These are phyloP conservation scores for Phytopythium mirpurense DNA, from an alignment of 352 stramenopile genomes.

Conservation along the genomic window DNA sequence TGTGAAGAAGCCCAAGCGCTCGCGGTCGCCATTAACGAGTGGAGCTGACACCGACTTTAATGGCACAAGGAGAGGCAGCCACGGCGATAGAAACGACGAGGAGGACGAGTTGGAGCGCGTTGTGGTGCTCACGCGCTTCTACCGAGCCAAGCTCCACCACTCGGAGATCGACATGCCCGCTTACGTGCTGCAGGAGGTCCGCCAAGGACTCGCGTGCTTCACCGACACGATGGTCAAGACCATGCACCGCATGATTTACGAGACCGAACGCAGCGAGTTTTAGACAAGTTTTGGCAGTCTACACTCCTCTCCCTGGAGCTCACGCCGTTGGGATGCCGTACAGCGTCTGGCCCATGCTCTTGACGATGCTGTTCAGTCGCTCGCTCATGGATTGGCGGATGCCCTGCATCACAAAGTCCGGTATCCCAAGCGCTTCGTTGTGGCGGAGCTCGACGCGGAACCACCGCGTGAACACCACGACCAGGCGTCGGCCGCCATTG, in stretches of 20 bases:
- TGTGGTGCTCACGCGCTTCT: constrained; percentile 27
- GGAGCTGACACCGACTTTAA: no score
- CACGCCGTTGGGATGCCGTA: constrained; percentile 11
- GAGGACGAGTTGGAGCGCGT: constrained; percentile 25
- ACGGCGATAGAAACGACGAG: no score
- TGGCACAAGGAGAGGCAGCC: no score
- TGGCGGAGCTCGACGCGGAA: constrained; percentile 21
- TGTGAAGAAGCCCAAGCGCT: no score
- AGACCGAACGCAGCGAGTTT: constrained; percentile 6
- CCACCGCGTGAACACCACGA: constrained; percentile 26
- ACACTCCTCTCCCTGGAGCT: no score
- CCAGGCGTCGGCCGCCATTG: constrained; percentile 9
- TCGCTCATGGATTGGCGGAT: constrained; percentile 15
- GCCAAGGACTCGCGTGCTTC: constrained; percentile 25
- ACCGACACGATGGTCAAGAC: constrained; percentile 33
- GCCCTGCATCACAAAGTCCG: constrained; percentile 14
- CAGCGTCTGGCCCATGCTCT: constrained; percentile 24
- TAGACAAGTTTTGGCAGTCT: not conserved
- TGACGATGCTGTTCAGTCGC: constrained; percentile 23
- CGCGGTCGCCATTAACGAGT: not conserved
- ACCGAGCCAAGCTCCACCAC: constrained; percentile 28
- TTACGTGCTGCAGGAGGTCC: constrained; percentile 26
- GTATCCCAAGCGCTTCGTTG: constrained; percentile 9
- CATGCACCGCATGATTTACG: constrained; percentile 33
- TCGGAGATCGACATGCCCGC: constrained; percentile 26